phyloP scores from a whole-genome alignment of 1,139 yeast species.

The Yamadazyma siamensis region DNA sequence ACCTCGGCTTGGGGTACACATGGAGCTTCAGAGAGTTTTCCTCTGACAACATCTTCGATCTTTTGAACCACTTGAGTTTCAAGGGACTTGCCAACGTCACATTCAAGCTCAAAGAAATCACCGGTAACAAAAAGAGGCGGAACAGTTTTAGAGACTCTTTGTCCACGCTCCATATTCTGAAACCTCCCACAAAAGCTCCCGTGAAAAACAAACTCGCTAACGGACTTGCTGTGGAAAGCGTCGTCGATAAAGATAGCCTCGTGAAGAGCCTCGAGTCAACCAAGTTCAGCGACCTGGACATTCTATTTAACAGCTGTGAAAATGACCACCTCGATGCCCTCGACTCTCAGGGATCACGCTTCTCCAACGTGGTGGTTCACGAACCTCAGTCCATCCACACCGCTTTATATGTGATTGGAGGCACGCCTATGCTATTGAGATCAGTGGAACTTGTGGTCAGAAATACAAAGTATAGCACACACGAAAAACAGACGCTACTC shows the following conservation, averaged over 20 bases:
- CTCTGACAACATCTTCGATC: constrained; percentile 25
- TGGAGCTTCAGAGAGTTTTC: constrained; percentile 38
- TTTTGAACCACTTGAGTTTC: constrained; percentile 29
- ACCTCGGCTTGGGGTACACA: constrained; percentile 36
- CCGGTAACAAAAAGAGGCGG: constrained; percentile 12
- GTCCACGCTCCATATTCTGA: constrained; percentile 4
- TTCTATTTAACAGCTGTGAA: constrained; percentile 32
- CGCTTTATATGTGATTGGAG: constrained; percentile 36
- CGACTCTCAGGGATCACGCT: constrained; percentile 11
- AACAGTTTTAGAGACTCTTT: constrained; percentile 13
- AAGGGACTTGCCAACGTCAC: constrained; percentile 25
- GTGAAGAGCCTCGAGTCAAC: constrained; percentile 17
- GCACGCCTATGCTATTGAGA: constrained; percentile 29
- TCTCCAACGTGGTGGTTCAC: constrained; percentile 13
- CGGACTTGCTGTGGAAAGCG: constrained; percentile 8
- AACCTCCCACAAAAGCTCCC: constrained; percentile 1
- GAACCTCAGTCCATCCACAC: constrained; percentile 27
- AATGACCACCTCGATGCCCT: constrained; percentile 13
- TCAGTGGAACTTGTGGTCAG: constrained; percentile 23
- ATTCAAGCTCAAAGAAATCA: constrained; percentile 21
- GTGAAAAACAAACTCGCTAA: constrained; percentile 8
- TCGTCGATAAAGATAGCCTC: constrained; percentile 20
- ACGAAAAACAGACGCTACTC: constrained; percentile 20
- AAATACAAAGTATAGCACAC: constrained; percentile 10
- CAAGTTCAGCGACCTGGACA: constrained; percentile 22